A percentile compares a stretch with the other conserved stretches of the same genome.
Conservation (phyloP, 176 grass and related monocot genomes). For the Neostapfia colusana region DNA sequence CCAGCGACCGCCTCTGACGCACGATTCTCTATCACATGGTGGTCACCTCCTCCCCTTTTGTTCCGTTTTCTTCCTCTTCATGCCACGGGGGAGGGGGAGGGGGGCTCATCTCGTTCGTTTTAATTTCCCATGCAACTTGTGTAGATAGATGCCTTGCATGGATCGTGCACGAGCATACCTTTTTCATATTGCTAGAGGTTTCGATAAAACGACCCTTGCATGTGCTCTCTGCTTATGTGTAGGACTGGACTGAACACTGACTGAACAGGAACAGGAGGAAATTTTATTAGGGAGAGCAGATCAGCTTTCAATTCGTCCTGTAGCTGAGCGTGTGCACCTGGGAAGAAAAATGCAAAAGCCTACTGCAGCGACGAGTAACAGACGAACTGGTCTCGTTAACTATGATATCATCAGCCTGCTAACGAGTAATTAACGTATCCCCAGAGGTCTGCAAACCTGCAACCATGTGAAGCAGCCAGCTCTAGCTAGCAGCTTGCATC, state of each 20-base stretch:
- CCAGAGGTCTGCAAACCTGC: slow-evolving; percentile 30
- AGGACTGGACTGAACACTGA: background rate
- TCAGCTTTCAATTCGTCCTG: slow-evolving; percentile 15
- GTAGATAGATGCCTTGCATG: background rate
- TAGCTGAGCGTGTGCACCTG: slow-evolving; percentile 28
- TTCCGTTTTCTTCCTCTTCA: slow-evolving; percentile 3
- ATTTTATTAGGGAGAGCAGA: background rate
- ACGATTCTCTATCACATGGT: slow-evolving; percentile 7
- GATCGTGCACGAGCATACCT: slow-evolving; percentile 1
- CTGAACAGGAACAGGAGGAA: background rate
- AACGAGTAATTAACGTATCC: slow-evolving; percentile 14
- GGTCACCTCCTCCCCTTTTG: slow-evolving; percentile 1
- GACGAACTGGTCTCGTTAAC: slow-evolving; percentile 8
- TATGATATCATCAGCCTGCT: slow-evolving; percentile 21
- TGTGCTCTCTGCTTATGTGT: background rate
- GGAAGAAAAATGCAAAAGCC: slow-evolving; percentile 12
- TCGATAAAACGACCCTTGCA: slow-evolving; percentile 18
- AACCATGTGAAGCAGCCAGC: slow-evolving; percentile 18
- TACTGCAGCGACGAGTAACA: slow-evolving; percentile 1
- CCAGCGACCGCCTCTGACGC: slow-evolving; percentile 29
- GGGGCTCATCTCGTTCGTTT: background rate
- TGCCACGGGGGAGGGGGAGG: too few species aligned
- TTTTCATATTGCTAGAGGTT: background rate
- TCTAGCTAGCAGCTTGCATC: background rate
- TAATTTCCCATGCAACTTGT: slow-evolving; percentile 13